Conservation (phyloP, 192 early-diverging fungal species). For the Entomortierella parvispora region DNA sequence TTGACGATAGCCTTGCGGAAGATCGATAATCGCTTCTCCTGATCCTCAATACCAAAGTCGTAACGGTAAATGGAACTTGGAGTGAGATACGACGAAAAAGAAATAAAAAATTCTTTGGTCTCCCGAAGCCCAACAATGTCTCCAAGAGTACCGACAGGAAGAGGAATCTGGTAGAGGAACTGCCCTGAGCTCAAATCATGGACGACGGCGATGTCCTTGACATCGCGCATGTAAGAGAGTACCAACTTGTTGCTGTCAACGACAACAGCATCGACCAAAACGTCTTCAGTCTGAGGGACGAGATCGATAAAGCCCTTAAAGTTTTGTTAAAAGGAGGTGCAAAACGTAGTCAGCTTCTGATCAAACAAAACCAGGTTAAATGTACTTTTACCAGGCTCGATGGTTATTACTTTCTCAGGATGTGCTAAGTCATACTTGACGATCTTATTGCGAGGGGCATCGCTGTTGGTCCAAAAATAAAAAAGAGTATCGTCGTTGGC, state of each 20-base stretch:
- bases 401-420: constrained; percentile 49
- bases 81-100: constrained; percentile 60
- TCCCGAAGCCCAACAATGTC: constrained; percentile 37
- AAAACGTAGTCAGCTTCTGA: constrained; percentile 58
- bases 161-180: constrained; percentile 35
- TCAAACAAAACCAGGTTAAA: not conserved
- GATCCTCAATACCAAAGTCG: constrained; percentile 51
- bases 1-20: constrained; percentile 58
- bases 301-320: constrained; percentile 35
- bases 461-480: constrained; percentile 65
- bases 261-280: constrained; percentile 50
- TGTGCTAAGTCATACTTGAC: constrained; percentile 65
- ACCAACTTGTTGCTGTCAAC: constrained; percentile 65
- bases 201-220: constrained; percentile 60
- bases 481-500: constrained; percentile 65
- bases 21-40: constrained; percentile 28
- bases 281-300: constrained; percentile 53
- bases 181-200: constrained; percentile 54
- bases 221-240: constrained; percentile 67
- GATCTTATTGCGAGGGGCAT: constrained; percentile 67
- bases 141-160: constrained; percentile 63
- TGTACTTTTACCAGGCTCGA: too few relatives aligned
- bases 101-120: constrained; percentile 64
- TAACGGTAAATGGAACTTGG: constrained; percentile 67
- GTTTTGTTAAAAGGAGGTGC: constrained; percentile 39